Base-by-base conservation (phyloP, 2,329 filamentous ascomycete genomes). In the Trichoderma afroharzianum region DNA sequence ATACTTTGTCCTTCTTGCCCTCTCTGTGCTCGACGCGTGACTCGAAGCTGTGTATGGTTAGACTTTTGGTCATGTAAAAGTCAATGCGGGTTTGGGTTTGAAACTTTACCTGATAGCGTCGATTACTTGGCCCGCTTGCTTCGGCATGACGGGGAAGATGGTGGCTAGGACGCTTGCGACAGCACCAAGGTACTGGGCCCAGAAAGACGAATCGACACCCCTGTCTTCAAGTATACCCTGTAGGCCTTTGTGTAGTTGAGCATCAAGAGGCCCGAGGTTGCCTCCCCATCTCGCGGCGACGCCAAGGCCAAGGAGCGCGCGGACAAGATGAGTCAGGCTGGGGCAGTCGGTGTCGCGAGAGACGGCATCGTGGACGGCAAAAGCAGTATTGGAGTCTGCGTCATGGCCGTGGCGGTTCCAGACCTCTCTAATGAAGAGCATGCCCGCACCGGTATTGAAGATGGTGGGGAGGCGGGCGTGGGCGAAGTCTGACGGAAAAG, bases 231-330 rank as follows among this genome's bases (percentile, higher is more conserved):
- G 77, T 43, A 89, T 77, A 18, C 76, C 78, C 39, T 80, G 80
- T n/a, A 89, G 78, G 6, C 82, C 81, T 4, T 76, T 74, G 71
- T 84, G 81, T 14, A 88, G 78, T 59, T 80, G 78, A 15, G 77
- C 76, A 72, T 91, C 88, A 0, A 82, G 78, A 1, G 84, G 83
- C 0, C 84, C 84, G 4, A 90, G 77, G 61, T 88, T 86, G 3
- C 89, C 90, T 21, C 90, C 92, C 89, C 93, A 97, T 74, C 94
- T 86, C 59, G 92, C 90, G 75, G 90, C 94, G 1, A 93, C 84
- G 1, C 91, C 86, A 4, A 97, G 82, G 0, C 89, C 93, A 3
- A 97, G 83, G 2, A 93, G 80, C 0, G 92, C 91, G 14, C 94
- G 88, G 64, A 90, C 86, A 58, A 89, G 80, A 78, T 98, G 94